These are phyloP conservation scores for Penicillium atrosanguineum DNA, from an alignment of 495 filamentous ascomycete genomes.

Conservation along the genomic window DNA sequence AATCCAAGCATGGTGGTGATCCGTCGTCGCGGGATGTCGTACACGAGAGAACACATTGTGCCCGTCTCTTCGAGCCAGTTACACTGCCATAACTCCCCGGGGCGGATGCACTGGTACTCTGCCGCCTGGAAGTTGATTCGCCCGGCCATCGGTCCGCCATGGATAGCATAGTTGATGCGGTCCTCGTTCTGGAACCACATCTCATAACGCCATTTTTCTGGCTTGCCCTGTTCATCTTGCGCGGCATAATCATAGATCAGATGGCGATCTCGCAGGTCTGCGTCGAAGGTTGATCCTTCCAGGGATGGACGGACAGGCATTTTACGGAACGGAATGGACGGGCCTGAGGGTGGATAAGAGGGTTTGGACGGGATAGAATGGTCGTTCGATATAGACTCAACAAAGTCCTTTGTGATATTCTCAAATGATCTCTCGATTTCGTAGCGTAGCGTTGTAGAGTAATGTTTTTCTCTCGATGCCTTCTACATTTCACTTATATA, in stretches of 20 bases:
- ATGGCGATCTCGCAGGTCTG: slow-evolving; percentile 37
- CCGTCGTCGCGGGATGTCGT: slow-evolving; percentile 29
- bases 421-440: not conserved
- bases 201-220: slow-evolving; percentile 44
- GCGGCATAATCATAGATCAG: slow-evolving; percentile 42
- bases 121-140: slow-evolving; percentile 38
- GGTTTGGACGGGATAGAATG: not conserved
- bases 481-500: too few relatives aligned
- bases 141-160: slow-evolving; percentile 41
- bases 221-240: slow-evolving; percentile 26
- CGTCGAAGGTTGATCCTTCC: slow-evolving; percentile 27
- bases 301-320: slow-evolving; percentile 30
- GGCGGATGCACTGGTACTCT: slow-evolving; percentile 39
- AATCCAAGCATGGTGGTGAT: slow-evolving; percentile 37
- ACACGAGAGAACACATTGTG: slow-evolving; percentile 38
- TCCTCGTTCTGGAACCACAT: slow-evolving; percentile 44
- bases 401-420: not conserved
- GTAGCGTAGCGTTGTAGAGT: not conserved
- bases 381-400: not conserved
- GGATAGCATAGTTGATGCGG: slow-evolving; percentile 42
- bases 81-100: slow-evolving; percentile 38
- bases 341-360: not conserved
- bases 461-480: not conserved
- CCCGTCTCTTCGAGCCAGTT: slow-evolving; percentile 44
- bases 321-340: not conserved